phyloP scores from a whole-genome alignment of 139 green algal genomes.

The Ulvella scutata region DNA sequence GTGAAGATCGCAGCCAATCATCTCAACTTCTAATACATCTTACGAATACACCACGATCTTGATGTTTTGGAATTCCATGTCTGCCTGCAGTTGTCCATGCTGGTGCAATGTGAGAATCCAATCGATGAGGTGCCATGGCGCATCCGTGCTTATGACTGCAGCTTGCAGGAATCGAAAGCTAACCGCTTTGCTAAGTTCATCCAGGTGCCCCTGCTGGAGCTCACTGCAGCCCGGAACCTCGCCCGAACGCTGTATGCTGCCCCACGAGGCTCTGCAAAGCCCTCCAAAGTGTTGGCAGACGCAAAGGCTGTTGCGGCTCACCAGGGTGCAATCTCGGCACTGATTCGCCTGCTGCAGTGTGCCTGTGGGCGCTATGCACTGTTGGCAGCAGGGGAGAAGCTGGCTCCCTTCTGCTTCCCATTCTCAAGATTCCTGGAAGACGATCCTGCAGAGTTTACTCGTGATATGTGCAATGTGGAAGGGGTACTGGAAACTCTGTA shows the following conservation, averaged over 20 bases:
- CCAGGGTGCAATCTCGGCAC: slow-evolving; percentile 28
- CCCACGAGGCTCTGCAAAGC: slow-evolving; percentile 16
- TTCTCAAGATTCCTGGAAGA: slow-evolving; percentile 6
- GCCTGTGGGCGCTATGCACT: slow-evolving; percentile 8
- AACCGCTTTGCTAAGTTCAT: too few relatives aligned
- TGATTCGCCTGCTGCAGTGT: slow-evolving; percentile 31
- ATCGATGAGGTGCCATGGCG: too few relatives aligned
- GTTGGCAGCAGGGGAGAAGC: background rate
- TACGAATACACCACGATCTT: too few relatives aligned
- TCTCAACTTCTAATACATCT: too few relatives aligned
- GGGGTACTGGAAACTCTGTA: slow-evolving; percentile 31
- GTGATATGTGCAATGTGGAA: slow-evolving; percentile 32
- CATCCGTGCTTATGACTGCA: too few relatives aligned
- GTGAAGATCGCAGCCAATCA: too few relatives aligned
- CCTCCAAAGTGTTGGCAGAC: slow-evolving; percentile 18
- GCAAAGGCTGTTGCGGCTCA: slow-evolving; percentile 29
- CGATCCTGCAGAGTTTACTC: slow-evolving; percentile 22
- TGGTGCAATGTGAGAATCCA: too few relatives aligned
- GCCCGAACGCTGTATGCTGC: slow-evolving; percentile 29
- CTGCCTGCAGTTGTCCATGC: too few relatives aligned
- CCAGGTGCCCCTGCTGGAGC: slow-evolving; percentile 40
- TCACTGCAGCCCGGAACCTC: slow-evolving; percentile 35
- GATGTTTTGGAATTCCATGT: too few relatives aligned
- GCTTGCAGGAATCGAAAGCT: too few relatives aligned
- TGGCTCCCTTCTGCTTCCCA: background rate